Conservation (phyloP, 495 filamentous ascomycete genomes). For the Collariella sp. region DNA sequence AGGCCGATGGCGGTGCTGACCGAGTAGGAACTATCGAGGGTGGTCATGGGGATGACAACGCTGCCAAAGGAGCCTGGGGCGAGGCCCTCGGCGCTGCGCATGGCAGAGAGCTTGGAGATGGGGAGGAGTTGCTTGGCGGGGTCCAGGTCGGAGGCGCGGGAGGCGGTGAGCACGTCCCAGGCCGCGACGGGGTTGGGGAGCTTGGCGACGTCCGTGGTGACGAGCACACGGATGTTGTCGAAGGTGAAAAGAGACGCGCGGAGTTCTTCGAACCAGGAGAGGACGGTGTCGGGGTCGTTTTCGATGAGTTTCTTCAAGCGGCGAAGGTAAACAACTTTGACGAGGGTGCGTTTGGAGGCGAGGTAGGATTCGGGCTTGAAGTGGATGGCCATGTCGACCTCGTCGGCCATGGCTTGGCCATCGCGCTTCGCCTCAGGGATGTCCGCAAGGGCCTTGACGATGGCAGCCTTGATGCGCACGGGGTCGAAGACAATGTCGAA, state of each 20-base stretch:
- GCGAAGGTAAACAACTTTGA: constrained; percentile 82
- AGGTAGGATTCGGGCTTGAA: constrained; percentile 61
- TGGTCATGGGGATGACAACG: constrained; percentile 80
- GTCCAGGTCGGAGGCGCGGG: constrained; percentile 32
- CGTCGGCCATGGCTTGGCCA: constrained; percentile 64
- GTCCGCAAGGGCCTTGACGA: constrained; percentile 82
- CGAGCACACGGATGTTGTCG: constrained; percentile 73
- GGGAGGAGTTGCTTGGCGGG: constrained; percentile 35
- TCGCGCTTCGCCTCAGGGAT: constrained; percentile 88
- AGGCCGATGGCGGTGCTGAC: constrained; percentile 67
- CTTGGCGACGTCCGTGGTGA: constrained; percentile 73
- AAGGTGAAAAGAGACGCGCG: constrained; percentile 64
- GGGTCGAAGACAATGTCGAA: constrained; percentile 83
- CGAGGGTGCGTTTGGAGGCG: constrained; percentile 71
- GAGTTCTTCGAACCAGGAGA: constrained; percentile 68
- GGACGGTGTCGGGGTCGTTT: constrained; percentile 58
- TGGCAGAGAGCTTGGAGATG: constrained; percentile 40
- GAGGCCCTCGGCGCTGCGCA: constrained; percentile 63
- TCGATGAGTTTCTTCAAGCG: constrained; percentile 69
- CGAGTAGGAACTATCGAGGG: constrained; percentile 87
- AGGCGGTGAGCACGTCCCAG: constrained; percentile 57
- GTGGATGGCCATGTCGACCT: constrained; percentile 77
- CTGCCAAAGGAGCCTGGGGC: constrained; percentile 61
- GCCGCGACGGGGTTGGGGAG: constrained; percentile 70
- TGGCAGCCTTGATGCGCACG: constrained; percentile 66